These are phyloP conservation scores for Lactarius psammicola DNA, from an alignment of 768 basidiomycete species.

Conservation along the genomic window DNA sequence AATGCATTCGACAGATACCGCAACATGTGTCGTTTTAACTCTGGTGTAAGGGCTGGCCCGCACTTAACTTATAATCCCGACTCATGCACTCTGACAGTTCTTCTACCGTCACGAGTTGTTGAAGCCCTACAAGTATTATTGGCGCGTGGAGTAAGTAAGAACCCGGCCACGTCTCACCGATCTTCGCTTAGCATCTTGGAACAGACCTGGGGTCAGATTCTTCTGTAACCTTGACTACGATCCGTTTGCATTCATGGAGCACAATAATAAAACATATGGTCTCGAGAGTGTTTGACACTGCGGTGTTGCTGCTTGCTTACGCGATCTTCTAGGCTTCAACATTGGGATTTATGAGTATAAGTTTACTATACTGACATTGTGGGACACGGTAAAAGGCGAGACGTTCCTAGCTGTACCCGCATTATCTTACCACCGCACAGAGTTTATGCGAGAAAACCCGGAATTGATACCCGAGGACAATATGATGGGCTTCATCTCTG, in stretches of 20 bases:
- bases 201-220: constrained; percentile 71
- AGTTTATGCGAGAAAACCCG: constrained; percentile 64
- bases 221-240: constrained; percentile 70
- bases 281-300: constrained; percentile 5
- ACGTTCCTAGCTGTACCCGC: not conserved
- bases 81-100: constrained; percentile 45
- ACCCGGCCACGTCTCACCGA: not conserved
- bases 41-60: constrained; percentile 38
- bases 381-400: constrained; percentile 68
- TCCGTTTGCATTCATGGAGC: constrained; percentile 77
- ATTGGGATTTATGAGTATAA: constrained; percentile 76
- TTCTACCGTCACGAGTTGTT: constrained; percentile 81
- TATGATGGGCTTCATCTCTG: constrained; percentile 68
- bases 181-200: constrained; percentile 4
- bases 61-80: not conserved
- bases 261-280: constrained; percentile 82
- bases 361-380: constrained; percentile 76
- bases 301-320: not conserved
- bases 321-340: constrained; percentile 57
- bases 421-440: constrained; percentile 38
- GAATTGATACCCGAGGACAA: constrained; percentile 62
- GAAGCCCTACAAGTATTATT: constrained; percentile 78
- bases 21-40: constrained; percentile 55
- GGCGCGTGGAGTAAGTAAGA: constrained; percentile 75
- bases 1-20: constrained; percentile 36